Percentiles rank a stretch among this genome's conserved stretches.
These are phyloP conservation scores for Melastoma candidum DNA, from an alignment of 441 rosid species.

Conservation along the genomic window DNA sequence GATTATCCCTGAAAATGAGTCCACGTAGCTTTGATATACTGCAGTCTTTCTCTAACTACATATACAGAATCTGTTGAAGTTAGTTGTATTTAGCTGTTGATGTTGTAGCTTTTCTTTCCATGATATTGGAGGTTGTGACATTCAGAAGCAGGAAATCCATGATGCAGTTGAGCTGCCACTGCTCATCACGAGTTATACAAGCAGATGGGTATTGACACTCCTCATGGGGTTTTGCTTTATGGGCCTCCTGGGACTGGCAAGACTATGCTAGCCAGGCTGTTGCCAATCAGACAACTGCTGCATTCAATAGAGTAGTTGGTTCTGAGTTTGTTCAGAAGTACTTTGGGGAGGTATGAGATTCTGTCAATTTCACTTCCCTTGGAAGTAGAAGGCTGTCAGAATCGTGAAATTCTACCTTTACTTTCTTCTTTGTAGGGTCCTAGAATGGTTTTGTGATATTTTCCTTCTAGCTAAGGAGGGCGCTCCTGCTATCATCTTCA, in stretches of 20 bases:
- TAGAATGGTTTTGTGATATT: constrained; percentile 98
- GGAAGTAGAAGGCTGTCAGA: too few relatives aligned
- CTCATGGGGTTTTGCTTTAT: constrained; percentile 93
- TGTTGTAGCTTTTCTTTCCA: constrained; percentile 14
- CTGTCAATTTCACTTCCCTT: neutral
- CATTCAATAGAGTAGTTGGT: constrained; percentile 97
- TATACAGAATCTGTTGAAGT: too few relatives aligned
- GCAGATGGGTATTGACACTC: constrained; percentile 96
- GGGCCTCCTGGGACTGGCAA: constrained; percentile 98
- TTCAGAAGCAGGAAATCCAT: constrained; percentile 63
- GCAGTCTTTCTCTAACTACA: too few relatives aligned
- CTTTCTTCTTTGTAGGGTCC: constrained; percentile 51
- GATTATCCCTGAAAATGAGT: too few relatives aligned
- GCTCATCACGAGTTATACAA: constrained; percentile 95
- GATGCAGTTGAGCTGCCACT: constrained; percentile 98
- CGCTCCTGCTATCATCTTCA: constrained; percentile 97
- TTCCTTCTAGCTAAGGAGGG: constrained; percentile 96
- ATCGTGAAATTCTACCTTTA: neutral
- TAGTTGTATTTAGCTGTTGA: too few relatives aligned
- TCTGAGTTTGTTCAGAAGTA: constrained; percentile 99
- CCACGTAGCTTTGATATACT: too few relatives aligned
- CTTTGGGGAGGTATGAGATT: constrained; percentile 73
- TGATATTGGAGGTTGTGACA: constrained; percentile 77
- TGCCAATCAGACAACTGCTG: constrained; percentile 96
- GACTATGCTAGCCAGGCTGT: constrained; percentile 36